Evolutionary conservation across 2,329 filamentous ascomycete genomes (phyloP).

Genomic region (Neurospora crassa): DNA sequence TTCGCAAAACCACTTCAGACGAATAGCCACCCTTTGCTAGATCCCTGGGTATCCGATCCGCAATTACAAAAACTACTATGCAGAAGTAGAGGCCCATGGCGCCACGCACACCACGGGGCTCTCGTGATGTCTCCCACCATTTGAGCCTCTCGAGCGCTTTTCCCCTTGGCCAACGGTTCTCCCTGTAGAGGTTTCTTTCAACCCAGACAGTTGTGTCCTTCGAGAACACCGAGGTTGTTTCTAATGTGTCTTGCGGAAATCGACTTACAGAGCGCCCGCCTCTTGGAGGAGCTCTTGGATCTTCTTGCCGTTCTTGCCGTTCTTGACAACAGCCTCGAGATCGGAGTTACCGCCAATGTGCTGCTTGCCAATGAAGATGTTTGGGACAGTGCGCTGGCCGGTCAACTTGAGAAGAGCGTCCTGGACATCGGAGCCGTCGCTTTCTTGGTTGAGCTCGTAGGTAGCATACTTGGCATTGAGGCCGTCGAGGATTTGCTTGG

Average conservation of each 20-base stretch:
- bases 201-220: background rate
- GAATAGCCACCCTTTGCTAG: background rate
- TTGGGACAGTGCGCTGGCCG: slow-evolving; percentile 82
- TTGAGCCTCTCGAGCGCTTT: background rate
- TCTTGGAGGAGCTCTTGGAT: slow-evolving; percentile 39
- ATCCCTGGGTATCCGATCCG: background rate
- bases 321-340: slow-evolving; percentile 44
- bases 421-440: slow-evolving; percentile 78
- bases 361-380: slow-evolving; percentile 84
- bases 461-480: slow-evolving; percentile 62
- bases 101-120: background rate
- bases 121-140: background rate
- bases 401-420: slow-evolving; percentile 71
- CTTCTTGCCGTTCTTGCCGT: slow-evolving; percentile 54
- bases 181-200: background rate
- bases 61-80: background rate
- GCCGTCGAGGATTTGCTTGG: slow-evolving; percentile 65
- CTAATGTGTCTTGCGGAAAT: background rate
- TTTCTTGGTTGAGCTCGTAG: slow-evolving; percentile 77
- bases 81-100: background rate
- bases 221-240: background rate
- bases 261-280: slow-evolving; percentile 28
- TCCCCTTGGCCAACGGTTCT: no score
- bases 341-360: slow-evolving; percentile 97
- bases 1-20: background rate